Base-by-base conservation (phyloP, 192 early-diverging fungal genomes). In the Linnemannia zychae region DNA sequence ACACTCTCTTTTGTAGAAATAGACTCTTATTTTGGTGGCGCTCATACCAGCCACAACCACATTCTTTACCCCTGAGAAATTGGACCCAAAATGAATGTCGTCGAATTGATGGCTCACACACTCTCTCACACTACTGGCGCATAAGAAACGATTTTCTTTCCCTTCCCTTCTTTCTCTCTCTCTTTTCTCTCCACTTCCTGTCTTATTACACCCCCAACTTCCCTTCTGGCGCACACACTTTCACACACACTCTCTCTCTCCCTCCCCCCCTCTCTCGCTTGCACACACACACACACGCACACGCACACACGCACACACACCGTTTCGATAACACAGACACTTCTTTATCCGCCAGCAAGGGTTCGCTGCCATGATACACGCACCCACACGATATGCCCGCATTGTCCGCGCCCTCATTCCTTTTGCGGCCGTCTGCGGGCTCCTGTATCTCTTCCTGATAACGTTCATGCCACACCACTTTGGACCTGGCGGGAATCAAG, bases 351-450 rank as follows among this genome's bases (percentile, higher is more conserved):
- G n/a, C 70, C 44, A 40, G 46, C 70, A 5, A 34, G 22, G 7
- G 24, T n/a, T 28, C 40, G 40, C 24, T 31, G 24, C 15, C 71
- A 84, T 84, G 76, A 78, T 78, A 36, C 67, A 74, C 12, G 76
- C 82, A 48, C 82, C 82, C 11, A 84, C 72, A 46, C 76, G 82
- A 47, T 78, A 84, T 46, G 76, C 72, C 13, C 78, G 53, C 36
- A n/a, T 71, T 36, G 38, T 84, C 36, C 82, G 82, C 18, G 65
- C 65, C 67, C 20, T 84, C 16, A 68, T 78, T 18, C 76, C 72
- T 4, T 74, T 84, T 57, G 72, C 76, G 18, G 72, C 76, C 46
- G 31, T 78, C 38, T 78, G 63, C 20, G 82, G 76, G 3, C 72
- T 84, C 1, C 66, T 38, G 2, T 78, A 84, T 22, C 76, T 84